Percentiles rank a stretch among this genome's conserved stretches.
Conservation (phyloP, 1,139 yeast species). For the Kurtzmaniella quercitrusa region DNA sequence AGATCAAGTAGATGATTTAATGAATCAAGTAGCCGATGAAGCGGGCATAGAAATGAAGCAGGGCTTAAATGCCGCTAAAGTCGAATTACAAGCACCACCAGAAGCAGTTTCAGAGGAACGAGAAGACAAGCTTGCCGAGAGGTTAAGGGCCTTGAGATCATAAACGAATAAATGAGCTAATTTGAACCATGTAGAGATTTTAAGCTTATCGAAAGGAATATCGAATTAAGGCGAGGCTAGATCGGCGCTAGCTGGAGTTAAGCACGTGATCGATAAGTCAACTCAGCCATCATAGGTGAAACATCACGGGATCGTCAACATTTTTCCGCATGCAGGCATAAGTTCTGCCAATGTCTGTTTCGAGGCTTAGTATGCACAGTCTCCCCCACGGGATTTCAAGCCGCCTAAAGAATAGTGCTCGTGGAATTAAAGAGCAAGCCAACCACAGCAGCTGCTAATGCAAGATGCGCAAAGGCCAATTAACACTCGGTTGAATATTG, state of each 20-base stretch:
- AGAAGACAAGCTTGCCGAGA: conserved; percentile 83
- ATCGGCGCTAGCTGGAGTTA: no score
- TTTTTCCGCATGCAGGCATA: background rate
- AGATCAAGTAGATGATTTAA: conserved; percentile 87
- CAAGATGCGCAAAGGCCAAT: background rate
- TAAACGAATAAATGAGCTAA: background rate
- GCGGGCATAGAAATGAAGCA: conserved; percentile 94
- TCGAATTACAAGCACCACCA: conserved; percentile 39
- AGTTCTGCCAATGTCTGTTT: background rate
- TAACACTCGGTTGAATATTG: no score
- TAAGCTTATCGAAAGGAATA: no score
- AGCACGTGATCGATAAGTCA: background rate
- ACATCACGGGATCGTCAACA: background rate
- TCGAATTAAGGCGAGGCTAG: no score
- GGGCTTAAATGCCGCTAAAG: conserved; percentile 57
- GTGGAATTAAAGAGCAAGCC: background rate
- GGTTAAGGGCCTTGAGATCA: conserved; percentile 68
- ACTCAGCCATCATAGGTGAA: background rate
- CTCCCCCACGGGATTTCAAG: background rate
- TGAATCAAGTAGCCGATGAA: conserved; percentile 95
- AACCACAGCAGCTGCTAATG: background rate
- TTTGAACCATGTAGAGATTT: no score
- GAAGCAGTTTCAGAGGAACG: conserved; percentile 57
- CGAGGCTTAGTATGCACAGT: background rate
- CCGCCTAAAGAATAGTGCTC: background rate